phyloP scores from a whole-genome alignment of 257 asterid genomes.

The Nemophila menziesii region DNA sequence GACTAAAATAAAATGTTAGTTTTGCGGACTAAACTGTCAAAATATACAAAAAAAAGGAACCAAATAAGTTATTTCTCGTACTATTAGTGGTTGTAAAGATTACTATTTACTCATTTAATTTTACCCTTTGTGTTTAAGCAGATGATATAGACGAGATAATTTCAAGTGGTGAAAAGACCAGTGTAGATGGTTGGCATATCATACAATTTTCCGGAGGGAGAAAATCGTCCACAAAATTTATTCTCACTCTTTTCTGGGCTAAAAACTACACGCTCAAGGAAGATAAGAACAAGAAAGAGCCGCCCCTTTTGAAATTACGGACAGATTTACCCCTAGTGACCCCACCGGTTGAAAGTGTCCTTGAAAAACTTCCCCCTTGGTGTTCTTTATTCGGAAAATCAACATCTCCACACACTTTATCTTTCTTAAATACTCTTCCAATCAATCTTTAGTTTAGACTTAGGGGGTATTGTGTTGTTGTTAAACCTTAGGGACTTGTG shows the following conservation, averaged over 20 bases:
- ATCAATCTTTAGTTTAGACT: slow-evolving; percentile 31
- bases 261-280: slow-evolving; percentile 11
- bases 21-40: too few relatives aligned
- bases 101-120: neutral
- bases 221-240: slow-evolving; percentile 59
- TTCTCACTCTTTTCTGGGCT: slow-evolving; percentile 46
- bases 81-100: slow-evolving; percentile 1
- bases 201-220: slow-evolving; percentile 82
- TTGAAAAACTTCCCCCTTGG: slow-evolving; percentile 70
- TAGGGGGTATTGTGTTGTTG: too few relatives aligned
- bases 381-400: slow-evolving; percentile 86
- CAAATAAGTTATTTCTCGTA: too few relatives aligned
- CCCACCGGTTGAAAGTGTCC: slow-evolving; percentile 30
- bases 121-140: too few relatives aligned
- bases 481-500: too few relatives aligned
- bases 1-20: too few relatives aligned
- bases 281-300: slow-evolving; percentile 12
- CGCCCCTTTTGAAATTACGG: slow-evolving; percentile 43
- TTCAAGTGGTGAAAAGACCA: slow-evolving; percentile 42
- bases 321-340: slow-evolving; percentile 62
- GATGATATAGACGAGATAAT: slow-evolving; percentile 45
- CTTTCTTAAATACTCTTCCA: slow-evolving; percentile 52
- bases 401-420: slow-evolving; percentile 57
- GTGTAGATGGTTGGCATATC: slow-evolving; percentile 68
- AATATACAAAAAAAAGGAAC: too few relatives aligned